Base-by-base conservation (phyloP, 306 rosid species). In the Glycyrrhiza uralensis region DNA sequence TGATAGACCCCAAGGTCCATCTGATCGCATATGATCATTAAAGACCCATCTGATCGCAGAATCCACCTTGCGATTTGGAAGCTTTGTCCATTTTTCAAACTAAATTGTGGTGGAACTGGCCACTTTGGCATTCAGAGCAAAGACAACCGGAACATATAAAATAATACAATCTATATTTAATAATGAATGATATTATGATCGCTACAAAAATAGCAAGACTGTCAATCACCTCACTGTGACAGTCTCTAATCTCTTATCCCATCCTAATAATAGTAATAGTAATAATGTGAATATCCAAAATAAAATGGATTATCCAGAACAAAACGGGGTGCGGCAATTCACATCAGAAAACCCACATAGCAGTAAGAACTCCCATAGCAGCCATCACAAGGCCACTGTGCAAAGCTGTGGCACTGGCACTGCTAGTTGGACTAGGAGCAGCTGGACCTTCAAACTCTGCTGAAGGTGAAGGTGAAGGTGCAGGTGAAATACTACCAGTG, bases 341-440 rank as follows among this genome's bases (percentile, higher is more conserved):
- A 66, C 46, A 81, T 76, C 74, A 82, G 54, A 79, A 74, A 52
- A 74, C 23, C 68, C 80, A 87, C 79, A 68, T 38, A 0, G 70
- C 76, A 51, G 70, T 75, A 51, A 74, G 33, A 1, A 83, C n/a
- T 12, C 88, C 92, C 3, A 82, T 12, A 13, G 52, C 77, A 13
- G 52, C 77, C 20, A 78, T 61, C 15, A 84, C 6, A 39, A 88
- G 0, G 15, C 89, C 85, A 35, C 66, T 76, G 30, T 74, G 44
- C 75, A 85, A 72, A 64, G 61, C n/a, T n/a, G n/a, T n/a, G n/a
- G n/a, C 58, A 2, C 33, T 24, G 3, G 85, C 88, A 11, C 60
- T n/a, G 59, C 96, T 89, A 6, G 96, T 83, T 7, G 90, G 92
- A 76, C 90, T 80, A 8, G 94, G 96, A 81, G 98, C 89, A 1